Percentiles rank a stretch among this genome's conserved stretches.
Conservation (phyloP, 345 rosid species). For the Arabidopsis suecica region DNA sequence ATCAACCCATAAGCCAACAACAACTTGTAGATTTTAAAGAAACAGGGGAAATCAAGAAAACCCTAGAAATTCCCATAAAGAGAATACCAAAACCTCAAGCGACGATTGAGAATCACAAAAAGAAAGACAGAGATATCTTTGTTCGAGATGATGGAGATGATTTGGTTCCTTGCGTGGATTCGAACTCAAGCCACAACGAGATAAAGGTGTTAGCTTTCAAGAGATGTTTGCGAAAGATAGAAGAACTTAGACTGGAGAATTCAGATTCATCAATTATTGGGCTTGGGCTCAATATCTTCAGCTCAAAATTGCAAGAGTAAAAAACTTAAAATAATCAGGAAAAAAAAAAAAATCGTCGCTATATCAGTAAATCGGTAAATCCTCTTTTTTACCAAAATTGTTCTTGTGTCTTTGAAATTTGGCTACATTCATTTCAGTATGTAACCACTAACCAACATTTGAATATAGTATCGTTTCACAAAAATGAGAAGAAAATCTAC, state of each 20-base stretch:
- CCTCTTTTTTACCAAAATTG: too few relatives aligned
- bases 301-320: neutral
- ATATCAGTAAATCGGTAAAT: too few relatives aligned
- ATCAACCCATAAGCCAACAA: neutral
- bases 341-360: too few relatives aligned
- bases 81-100: constrained; percentile 21
- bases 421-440: too few relatives aligned
- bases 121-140: neutral
- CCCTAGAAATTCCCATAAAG: constrained; percentile 19
- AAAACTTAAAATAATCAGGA: too few relatives aligned
- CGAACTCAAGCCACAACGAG: constrained; percentile 30
- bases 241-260: neutral
- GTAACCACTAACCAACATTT: too few relatives aligned
- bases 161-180: constrained; percentile 35
- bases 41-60: constrained; percentile 13
- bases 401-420: too few relatives aligned
- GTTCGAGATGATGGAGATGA: constrained; percentile 14
- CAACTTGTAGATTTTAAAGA: constrained; percentile 1
- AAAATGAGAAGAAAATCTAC: too few relatives aligned
- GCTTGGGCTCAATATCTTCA: neutral
- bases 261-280: neutral
- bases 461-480: too few relatives aligned
- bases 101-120: constrained; percentile 16
- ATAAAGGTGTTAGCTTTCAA: constrained; percentile 10
- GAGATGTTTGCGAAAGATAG: neutral